phyloP scores from a whole-genome alignment of 2,329 filamentous ascomycete genomes.

The Monosporascus sp. region DNA sequence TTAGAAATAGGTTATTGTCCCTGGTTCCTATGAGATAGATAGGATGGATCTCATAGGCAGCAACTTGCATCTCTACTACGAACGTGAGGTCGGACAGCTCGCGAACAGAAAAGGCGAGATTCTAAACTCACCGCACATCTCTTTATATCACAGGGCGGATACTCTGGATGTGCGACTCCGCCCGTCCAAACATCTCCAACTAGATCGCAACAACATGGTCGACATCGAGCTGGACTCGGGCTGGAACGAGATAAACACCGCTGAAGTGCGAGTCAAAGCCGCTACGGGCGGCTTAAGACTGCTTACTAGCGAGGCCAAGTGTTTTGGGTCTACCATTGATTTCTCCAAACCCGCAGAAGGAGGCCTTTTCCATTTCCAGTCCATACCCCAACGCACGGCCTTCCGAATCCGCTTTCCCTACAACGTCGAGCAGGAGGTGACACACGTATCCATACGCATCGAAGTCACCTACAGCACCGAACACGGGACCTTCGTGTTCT shows the following conservation, averaged over 20 bases:
- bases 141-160: conserved; percentile 66
- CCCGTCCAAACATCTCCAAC: conserved; percentile 65
- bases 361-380: conserved; percentile 46
- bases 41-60: conserved; percentile 60
- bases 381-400: conserved; percentile 38
- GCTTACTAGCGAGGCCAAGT: conserved; percentile 53
- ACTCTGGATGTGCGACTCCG: conserved; percentile 64
- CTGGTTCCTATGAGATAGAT: conserved; percentile 71
- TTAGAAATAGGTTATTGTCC: conserved; percentile 52
- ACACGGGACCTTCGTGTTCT: conserved; percentile 59
- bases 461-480: conserved; percentile 70
- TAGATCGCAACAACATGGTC: conserved; percentile 73
- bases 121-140: conserved; percentile 56
- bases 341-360: conserved; percentile 47
- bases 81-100: conserved; percentile 50
- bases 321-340: conserved; percentile 37
- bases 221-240: conserved; percentile 70
- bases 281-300: conserved; percentile 62
- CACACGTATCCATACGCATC: conserved; percentile 66
- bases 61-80: conserved; percentile 62
- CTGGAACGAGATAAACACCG: conserved; percentile 61
- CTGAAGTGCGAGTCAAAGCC: conserved; percentile 57
- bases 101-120: conserved; percentile 43
- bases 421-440: conserved; percentile 71
- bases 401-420: conserved; percentile 70